Evolutionary conservation across 2,329 filamentous ascomycete genomes (phyloP), one percentile per base, ranked within the genome.

Genomic region (Ophiostoma tasmaniense): DNA sequence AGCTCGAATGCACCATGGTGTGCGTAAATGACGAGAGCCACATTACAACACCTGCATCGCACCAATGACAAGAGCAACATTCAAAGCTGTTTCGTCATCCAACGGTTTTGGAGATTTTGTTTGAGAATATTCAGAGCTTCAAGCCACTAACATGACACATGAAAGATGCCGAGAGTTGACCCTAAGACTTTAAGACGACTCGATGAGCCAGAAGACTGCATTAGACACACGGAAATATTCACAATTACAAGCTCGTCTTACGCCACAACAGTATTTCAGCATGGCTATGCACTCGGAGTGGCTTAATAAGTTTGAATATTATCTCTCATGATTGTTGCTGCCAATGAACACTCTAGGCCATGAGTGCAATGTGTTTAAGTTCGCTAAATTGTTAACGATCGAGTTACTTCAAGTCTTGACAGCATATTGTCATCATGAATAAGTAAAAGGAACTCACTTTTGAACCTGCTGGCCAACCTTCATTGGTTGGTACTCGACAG

Each of bases 401-500:
- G 4, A 17, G 6, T 7, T 20, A 20, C 42, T 45, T 45, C 17
- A 6, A 20, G 17, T 4, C 6, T 20, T n/a, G 5, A 45, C 2
- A 20, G 5, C 6, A 17, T 42, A 2, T 42, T 14, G 14, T 7
- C 1, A 35, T 25, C 3, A n/a, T 10, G 20, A 2, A 62, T n/a
- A 22, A 17, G 20, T 30, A 33, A 14, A 28, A n/a, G n/a, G n/a
- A n/a, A 79, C 83, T 74, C 72, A 86, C 84, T 79, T 80, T 72
- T 87, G 80, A 17, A 88, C 85, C 75, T 86, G 84, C 70, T 85
- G 78, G 2, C 85, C 85, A 14, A 87, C 85, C 77, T 87, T 87
- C 78, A 85, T 84, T 0, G 81, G 74, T 65, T 76, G 77, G 71
- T 88, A 88, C 68, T 77, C 75, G 0, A 77, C 77, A 73, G 80